A percentile compares a stretch with the other conserved stretches of the same genome.
Evolutionary conservation across 345 rosid genomes (phyloP).

Genomic region (Camelina hispida): DNA sequence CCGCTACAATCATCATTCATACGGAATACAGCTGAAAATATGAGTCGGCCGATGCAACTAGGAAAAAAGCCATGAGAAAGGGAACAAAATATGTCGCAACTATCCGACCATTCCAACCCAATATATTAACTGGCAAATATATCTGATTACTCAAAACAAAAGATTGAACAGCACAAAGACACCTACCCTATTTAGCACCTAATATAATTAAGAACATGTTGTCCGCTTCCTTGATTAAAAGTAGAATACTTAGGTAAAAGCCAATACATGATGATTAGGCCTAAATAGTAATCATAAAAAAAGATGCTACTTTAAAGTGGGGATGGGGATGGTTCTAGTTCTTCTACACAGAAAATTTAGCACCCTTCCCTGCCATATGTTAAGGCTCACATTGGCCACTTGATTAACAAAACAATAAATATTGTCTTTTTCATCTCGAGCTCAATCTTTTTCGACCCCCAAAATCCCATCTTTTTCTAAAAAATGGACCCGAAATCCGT

Average conservation of each 20-base stretch:
- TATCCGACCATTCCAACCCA: neutral
- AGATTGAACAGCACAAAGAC: neutral
- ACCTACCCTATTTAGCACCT: slow-evolving; percentile 4
- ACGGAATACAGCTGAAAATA: neutral
- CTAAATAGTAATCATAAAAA: neutral
- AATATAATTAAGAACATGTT: neutral
- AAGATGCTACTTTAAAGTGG: neutral
- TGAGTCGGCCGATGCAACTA: neutral
- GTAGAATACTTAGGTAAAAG: neutral
- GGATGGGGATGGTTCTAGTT: neutral
- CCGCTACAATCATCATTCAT: neutral
- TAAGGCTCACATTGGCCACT: slow-evolving; percentile 1
- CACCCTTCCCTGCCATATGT: neutral
- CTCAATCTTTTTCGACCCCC: too few relatives aligned
- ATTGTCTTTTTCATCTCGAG: too few relatives aligned
- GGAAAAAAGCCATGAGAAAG: neutral
- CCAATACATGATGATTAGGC: slow-evolving; percentile 18
- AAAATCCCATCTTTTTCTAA: too few relatives aligned
- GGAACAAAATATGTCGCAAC: neutral
- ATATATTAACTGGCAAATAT: neutral
- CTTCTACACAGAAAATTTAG: neutral
- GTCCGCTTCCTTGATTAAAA: slow-evolving; percentile 6
- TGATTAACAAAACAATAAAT: too few relatives aligned
- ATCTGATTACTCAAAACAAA: neutral
- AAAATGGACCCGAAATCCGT: too few relatives aligned